Conservation (phyloP, 768 basidiomycete species). For the Lactarius sanguifluus region DNA sequence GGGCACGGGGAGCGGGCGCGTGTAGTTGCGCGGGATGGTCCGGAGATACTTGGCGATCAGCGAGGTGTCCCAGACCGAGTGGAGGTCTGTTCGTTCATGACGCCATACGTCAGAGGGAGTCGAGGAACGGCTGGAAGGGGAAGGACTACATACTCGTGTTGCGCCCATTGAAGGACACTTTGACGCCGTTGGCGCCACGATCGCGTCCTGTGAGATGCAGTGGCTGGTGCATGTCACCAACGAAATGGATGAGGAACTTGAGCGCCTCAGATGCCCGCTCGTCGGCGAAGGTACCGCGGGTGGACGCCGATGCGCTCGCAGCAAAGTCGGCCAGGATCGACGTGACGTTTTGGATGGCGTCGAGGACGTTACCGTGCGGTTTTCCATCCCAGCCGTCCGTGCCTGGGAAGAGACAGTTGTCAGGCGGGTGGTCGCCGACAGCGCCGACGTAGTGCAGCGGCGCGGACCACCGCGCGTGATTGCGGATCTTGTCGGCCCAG, state of each 20-base stretch:
- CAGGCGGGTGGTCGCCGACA: slow-evolving; percentile 71
- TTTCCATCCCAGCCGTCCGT: slow-evolving; percentile 67
- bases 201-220: slow-evolving; percentile 87
- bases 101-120: neutral
- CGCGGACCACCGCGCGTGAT: slow-evolving; percentile 59
- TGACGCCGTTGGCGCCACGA: slow-evolving; percentile 81
- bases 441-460: slow-evolving; percentile 76
- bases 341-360: slow-evolving; percentile 76
- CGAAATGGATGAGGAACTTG: slow-evolving; percentile 89
- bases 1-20: slow-evolving; percentile 63
- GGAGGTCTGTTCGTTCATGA: slow-evolving; percentile 53
- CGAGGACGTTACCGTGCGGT: slow-evolving; percentile 64
- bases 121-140: slow-evolving; percentile 2
- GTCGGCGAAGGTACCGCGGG: slow-evolving; percentile 30
- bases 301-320: slow-evolving; percentile 30
- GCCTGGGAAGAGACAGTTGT: slow-evolving; percentile 78
- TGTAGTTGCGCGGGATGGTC: slow-evolving; percentile 72
- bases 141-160: slow-evolving; percentile 56
- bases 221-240: slow-evolving; percentile 94
- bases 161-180: slow-evolving; percentile 71
- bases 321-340: slow-evolving; percentile 54
- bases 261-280: slow-evolving; percentile 70
- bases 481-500: slow-evolving; percentile 82
- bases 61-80: slow-evolving; percentile 83
- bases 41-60: slow-evolving; percentile 84